phyloP scores from a whole-genome alignment of 345 rosid species.

The Hypericum androsaemum region DNA sequence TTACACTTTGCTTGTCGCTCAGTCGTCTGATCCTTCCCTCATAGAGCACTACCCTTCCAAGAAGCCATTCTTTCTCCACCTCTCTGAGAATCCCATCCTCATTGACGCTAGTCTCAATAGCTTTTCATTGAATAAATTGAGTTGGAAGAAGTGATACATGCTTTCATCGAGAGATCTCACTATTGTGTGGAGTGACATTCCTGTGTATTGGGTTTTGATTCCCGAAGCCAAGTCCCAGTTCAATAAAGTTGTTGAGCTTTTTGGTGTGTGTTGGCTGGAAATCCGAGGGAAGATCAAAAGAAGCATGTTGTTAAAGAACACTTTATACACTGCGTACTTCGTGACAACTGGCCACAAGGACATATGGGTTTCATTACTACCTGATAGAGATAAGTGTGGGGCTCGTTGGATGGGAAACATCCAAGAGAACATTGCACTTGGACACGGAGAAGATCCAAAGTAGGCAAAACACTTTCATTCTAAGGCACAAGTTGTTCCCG shows the following conservation, averaged over 20 bases:
- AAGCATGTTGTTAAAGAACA: conserved; percentile 30
- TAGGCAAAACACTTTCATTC: not conserved
- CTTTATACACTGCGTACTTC: conserved; percentile 36
- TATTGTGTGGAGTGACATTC: too few relatives aligned
- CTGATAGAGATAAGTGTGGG: conserved; percentile 29
- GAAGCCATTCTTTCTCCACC: too few relatives aligned
- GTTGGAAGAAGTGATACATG: too few relatives aligned
- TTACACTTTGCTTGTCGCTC: too few relatives aligned
- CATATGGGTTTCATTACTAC: conserved; percentile 30
- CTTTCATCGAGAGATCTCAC: too few relatives aligned
- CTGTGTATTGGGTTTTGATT: too few relatives aligned
- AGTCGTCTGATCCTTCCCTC: too few relatives aligned
- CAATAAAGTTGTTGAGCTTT: conserved; percentile 37
- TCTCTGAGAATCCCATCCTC: too few relatives aligned
- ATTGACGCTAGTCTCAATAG: too few relatives aligned
- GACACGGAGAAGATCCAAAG: conserved; percentile 5
- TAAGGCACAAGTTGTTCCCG: not conserved
- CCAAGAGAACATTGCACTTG: conserved; percentile 13
- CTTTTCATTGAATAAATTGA: too few relatives aligned
- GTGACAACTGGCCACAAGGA: conserved; percentile 12
- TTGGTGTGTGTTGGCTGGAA: conserved; percentile 41
- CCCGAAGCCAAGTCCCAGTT: conserved; percentile 7
- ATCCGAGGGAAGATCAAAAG: conserved; percentile 30
- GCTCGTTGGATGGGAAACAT: conserved; percentile 14
- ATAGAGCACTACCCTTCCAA: too few relatives aligned